Evolutionary conservation across 108 stramenopile species (phyloP).

Genomic region (Conticribra guillardii): DNA sequence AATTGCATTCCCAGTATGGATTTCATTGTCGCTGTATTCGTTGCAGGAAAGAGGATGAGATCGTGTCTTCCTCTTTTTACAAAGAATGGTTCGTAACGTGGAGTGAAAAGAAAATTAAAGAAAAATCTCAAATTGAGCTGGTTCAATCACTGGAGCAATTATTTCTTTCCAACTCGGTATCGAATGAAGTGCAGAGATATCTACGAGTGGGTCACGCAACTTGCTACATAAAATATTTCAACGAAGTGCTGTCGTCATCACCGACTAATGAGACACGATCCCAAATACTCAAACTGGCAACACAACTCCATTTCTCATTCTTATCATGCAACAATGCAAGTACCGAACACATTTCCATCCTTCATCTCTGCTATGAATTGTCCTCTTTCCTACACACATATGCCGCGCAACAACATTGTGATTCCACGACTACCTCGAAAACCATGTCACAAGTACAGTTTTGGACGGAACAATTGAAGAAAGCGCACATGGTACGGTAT

Average conservation of each 20-base stretch:
- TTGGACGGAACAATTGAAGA: conserved; percentile 83
- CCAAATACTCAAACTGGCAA: conserved; percentile 47
- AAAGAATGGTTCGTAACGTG: conserved; percentile 20
- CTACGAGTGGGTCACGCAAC: conserved; percentile 54
- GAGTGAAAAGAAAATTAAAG: background rate
- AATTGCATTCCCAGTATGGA: conserved; percentile 52
- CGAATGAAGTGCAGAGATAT: conserved; percentile 51
- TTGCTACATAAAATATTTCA: conserved; percentile 72
- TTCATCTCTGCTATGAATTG: conserved; percentile 76
- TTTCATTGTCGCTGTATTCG: conserved; percentile 69
- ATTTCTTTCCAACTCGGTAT: conserved; percentile 12
- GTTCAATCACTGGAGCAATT: conserved; percentile 40
- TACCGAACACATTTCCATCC: conserved; percentile 78
- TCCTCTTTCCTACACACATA: conserved; percentile 28
- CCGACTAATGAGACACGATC: background rate
- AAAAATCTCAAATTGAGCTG: background rate
- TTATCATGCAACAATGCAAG: conserved; percentile 67
- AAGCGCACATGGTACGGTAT: conserved; percentile 68
- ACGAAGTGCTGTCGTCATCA: conserved; percentile 29
- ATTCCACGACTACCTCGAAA: conserved; percentile 15
- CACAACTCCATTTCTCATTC: conserved; percentile 73
- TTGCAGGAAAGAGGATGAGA: conserved; percentile 52
- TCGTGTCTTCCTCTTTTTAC: background rate
- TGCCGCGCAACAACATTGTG: conserved; percentile 14
- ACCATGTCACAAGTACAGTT: conserved; percentile 64